Conservation (phyloP, 768 basidiomycete genomes). For the Jaapia argillacea region DNA sequence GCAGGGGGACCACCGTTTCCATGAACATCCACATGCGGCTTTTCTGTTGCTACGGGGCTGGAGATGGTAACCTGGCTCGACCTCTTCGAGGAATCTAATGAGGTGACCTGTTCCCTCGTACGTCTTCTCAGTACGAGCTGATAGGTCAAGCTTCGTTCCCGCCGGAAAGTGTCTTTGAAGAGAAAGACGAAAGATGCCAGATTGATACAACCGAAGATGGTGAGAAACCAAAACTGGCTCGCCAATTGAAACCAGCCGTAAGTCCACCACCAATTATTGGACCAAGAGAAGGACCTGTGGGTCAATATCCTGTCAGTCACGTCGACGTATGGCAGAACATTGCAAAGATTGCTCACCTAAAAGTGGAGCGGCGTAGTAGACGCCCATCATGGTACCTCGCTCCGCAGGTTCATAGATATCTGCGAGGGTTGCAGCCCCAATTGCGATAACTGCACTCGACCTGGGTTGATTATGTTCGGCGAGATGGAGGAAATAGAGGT, state of each 20-base stretch:
- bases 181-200: constrained; percentile 49
- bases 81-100: constrained; percentile 11
- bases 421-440: constrained; percentile 71
- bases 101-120: constrained; percentile 16
- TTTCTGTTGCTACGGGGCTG: background rate
- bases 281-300: constrained; percentile 41
- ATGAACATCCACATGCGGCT: background rate
- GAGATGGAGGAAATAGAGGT: constrained; percentile 1
- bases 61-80: constrained; percentile 14
- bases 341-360: constrained; percentile 30
- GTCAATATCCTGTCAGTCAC: background rate
- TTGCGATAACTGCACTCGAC: constrained; percentile 55
- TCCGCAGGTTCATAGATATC: constrained; percentile 71
- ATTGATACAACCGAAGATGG: constrained; percentile 46
- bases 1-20: background rate
- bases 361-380: constrained; percentile 73
- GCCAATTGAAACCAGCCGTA: constrained; percentile 64
- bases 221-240: constrained; percentile 74
- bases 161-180: constrained; percentile 78
- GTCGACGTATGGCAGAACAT: no score
- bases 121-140: constrained; percentile 50
- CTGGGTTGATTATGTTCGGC: constrained; percentile 21
- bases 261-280: constrained; percentile 64
- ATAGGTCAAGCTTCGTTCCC: constrained; percentile 75
- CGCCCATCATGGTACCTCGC: constrained; percentile 69